These are phyloP conservation scores for Biscutella laevigata DNA, from an alignment of 441 rosid species.

Conservation along the genomic window DNA sequence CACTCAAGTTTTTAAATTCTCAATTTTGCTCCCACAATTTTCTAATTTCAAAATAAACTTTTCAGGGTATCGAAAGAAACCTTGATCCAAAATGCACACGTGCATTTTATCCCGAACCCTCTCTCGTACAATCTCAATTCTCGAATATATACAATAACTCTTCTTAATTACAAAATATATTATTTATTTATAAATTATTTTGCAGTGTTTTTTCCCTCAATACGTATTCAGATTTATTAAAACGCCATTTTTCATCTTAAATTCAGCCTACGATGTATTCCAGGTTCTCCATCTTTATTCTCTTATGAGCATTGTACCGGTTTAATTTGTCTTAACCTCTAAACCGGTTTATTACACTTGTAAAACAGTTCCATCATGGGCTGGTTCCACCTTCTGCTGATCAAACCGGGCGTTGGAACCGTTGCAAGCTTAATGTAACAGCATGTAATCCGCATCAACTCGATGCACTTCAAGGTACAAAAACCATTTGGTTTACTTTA, in stretches of 20 bases:
- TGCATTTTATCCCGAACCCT: constrained; percentile 31
- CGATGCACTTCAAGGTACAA: constrained; percentile 43
- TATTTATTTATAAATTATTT: neutral
- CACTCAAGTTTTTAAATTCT: neutral
- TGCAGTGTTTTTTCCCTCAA: constrained; percentile 71
- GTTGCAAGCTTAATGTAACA: constrained; percentile 45
- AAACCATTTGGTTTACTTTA: neutral
- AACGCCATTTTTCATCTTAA: constrained; percentile 55
- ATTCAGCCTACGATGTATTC: constrained; percentile 64
- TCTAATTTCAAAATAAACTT: constrained; percentile 1
- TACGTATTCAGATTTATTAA: constrained; percentile 39
- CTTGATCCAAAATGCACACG: constrained; percentile 53
- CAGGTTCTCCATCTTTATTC: constrained; percentile 35
- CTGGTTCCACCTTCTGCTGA: constrained; percentile 61
- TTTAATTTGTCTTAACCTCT: too few relatives aligned
- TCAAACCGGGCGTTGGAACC: constrained; percentile 45
- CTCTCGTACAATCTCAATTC: constrained; percentile 41
- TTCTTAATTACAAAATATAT: too few relatives aligned
- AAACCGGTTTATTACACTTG: too few relatives aligned
- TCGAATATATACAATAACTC: too few relatives aligned
- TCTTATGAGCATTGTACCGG: neutral
- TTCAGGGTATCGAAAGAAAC: constrained; percentile 58
- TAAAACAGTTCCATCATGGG: constrained; percentile 68
- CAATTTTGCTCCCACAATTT: neutral
- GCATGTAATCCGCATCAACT: constrained; percentile 45